Evolutionary conservation across 2,329 filamentous ascomycete species (phyloP).

Genomic region (Calonectria ilicicola): DNA sequence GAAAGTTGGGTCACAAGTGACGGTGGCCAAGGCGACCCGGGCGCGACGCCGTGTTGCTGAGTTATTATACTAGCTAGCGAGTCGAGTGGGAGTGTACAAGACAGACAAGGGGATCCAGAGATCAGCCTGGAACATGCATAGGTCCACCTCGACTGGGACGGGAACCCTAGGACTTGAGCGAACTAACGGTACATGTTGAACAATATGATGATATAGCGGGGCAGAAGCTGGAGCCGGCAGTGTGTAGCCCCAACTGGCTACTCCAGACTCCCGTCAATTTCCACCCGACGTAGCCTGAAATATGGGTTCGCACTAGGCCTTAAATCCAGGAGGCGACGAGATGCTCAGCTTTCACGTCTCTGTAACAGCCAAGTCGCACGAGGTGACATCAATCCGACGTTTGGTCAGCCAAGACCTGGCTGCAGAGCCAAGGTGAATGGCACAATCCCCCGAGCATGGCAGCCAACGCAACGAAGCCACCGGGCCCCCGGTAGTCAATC

Average conservation of each 20-base stretch:
- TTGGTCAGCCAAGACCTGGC: background rate
- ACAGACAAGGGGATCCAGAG: background rate
- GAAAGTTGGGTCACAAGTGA: background rate
- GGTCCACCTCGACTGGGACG: background rate
- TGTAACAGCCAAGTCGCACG: background rate
- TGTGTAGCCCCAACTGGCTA: background rate
- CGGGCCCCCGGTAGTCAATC: background rate
- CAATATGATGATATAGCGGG: background rate
- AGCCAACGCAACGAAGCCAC: background rate
- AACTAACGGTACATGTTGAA: background rate
- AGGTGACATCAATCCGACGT: background rate
- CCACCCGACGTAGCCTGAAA: background rate
- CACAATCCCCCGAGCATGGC: background rate
- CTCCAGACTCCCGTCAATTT: background rate
- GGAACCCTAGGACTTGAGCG: background rate
- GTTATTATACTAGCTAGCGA: background rate
- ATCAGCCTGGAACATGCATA: conserved; percentile 7
- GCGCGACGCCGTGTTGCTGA: background rate
- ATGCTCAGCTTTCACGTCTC: background rate
- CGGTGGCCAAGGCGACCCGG: background rate
- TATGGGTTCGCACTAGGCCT: background rate
- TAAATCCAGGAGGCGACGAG: background rate
- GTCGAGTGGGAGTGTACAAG: too few relatives aligned
- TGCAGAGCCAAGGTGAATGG: background rate
- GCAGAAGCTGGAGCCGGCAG: background rate